Percentiles rank a stretch among this genome's conserved stretches.
These are phyloP conservation scores for Candida manassasensis DNA, from an alignment of 805 yeast genomes.

Conservation along the genomic window DNA sequence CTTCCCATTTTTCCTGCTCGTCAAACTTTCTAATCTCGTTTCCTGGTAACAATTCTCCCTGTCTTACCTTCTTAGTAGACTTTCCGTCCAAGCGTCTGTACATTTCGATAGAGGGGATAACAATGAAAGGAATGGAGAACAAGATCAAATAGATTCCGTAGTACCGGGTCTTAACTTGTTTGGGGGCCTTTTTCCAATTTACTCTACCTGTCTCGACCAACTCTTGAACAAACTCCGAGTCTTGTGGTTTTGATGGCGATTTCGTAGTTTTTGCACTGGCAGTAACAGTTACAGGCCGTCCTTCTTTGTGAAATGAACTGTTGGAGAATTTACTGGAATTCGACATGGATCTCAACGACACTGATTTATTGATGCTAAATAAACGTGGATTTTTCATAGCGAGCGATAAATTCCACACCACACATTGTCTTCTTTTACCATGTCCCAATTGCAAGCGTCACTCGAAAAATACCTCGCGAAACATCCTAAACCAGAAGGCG, in stretches of 20 bases:
- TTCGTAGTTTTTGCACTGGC: not conserved
- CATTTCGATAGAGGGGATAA: constrained; percentile 31
- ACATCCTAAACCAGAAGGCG: constrained; percentile 42
- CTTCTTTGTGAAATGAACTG: constrained; percentile 29
- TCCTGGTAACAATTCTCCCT: constrained; percentile 36
- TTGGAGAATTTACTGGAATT: constrained; percentile 18
- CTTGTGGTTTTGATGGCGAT: constrained; percentile 11
- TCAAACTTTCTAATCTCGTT: constrained; percentile 29
- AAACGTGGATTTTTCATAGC: too few relatives aligned
- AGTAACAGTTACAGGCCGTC: constrained; percentile 5
- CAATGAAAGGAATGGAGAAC: constrained; percentile 33
- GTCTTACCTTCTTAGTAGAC: constrained; percentile 35
- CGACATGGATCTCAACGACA: not conserved
- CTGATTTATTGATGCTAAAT: not conserved
- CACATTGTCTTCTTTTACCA: not conserved
- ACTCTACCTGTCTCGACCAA: constrained; percentile 37
- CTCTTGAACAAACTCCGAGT: constrained; percentile 31
- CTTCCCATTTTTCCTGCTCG: constrained; percentile 38
- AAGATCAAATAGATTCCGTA: constrained; percentile 35
- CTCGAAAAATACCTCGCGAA: constrained; percentile 9
- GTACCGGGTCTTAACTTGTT: constrained; percentile 31
- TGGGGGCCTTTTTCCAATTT: constrained; percentile 42
- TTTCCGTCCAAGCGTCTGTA: constrained; percentile 35
- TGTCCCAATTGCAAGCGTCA: constrained; percentile 5
- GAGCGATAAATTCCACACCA: too few relatives aligned